Percentiles rank a stretch among this genome's conserved stretches.
Conservation (phyloP, 345 rosid species). For the Laguncularia racemosa region DNA sequence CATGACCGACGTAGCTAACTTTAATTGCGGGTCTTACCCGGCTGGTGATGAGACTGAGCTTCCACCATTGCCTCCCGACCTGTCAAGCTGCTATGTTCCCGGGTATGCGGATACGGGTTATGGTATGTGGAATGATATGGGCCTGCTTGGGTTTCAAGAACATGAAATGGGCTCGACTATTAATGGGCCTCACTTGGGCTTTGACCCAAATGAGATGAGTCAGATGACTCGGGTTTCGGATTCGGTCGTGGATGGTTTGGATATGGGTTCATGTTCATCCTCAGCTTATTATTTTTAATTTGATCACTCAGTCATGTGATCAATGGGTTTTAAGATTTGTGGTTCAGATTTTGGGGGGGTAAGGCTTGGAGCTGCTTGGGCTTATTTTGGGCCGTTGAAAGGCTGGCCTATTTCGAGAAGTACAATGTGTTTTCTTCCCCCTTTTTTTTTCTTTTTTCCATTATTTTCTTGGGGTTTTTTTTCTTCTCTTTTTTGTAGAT, state of each 20-base stretch:
- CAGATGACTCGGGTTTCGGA: constrained; percentile 21
- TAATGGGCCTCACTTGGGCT: constrained; percentile 18
- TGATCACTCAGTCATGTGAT: constrained; percentile 7
- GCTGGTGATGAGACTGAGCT: constrained; percentile 43
- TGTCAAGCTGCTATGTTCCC: constrained; percentile 34
- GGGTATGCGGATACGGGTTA: constrained; percentile 17
- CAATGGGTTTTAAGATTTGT: constrained; percentile 14
- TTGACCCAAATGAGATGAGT: constrained; percentile 21
- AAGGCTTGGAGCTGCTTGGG: not conserved
- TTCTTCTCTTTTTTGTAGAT: not conserved
- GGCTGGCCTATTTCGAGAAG: not conserved
- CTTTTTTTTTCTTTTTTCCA: not conserved
- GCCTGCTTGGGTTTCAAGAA: constrained; percentile 22
- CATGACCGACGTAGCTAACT: constrained; percentile 16
- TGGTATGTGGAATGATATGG: constrained; percentile 28
- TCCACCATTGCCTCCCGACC: constrained; percentile 87
- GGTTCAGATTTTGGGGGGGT: not conserved
- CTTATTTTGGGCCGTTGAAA: not conserved
- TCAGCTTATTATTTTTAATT: constrained; percentile 12
- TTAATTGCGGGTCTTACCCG: constrained; percentile 12
- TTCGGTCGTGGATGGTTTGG: constrained; percentile 30
- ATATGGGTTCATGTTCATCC: constrained; percentile 36
- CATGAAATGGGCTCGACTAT: constrained; percentile 9
- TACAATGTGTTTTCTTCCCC: not conserved
- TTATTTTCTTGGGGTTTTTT: too few species aligned